These are phyloP conservation scores for Fusarium sacchari DNA, from an alignment of 2,329 filamentous ascomycete species.

Conservation along the genomic window DNA sequence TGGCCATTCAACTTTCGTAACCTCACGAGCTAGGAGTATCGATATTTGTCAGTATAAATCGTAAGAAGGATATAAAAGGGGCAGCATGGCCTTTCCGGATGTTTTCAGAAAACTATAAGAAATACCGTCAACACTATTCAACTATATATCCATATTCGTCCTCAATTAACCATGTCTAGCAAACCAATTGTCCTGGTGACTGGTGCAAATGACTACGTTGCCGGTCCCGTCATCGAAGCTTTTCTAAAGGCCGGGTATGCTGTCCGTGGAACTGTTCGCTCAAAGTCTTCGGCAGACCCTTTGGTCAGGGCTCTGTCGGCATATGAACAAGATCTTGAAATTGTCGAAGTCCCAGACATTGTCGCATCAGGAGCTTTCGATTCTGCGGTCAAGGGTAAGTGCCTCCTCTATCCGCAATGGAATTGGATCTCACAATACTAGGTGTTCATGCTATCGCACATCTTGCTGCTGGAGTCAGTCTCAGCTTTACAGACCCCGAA, in stretches of 20 bases:
- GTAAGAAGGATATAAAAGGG: neutral
- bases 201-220: constrained; percentile 55
- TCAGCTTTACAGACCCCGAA: constrained; percentile 35
- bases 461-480: constrained; percentile 33
- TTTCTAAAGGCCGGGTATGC: constrained; percentile 51
- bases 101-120: neutral
- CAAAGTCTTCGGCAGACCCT: constrained; percentile 35
- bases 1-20: neutral
- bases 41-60: neutral
- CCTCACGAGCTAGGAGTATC: neutral
- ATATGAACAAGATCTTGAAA: constrained; percentile 36
- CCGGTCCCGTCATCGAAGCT: constrained; percentile 48
- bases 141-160: neutral
- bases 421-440: constrained; percentile 4
- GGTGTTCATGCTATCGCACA: constrained; percentile 39
- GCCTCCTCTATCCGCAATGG: neutral
- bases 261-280: constrained; percentile 52
- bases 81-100: neutral
- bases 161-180: constrained; percentile 24
- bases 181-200: constrained; percentile 49
- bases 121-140: neutral
- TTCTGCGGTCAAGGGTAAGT: constrained; percentile 46
- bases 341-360: constrained; percentile 50
- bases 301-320: constrained; percentile 33
- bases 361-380: constrained; percentile 48